Conservation (phyloP, 2,329 filamentous ascomycete species). For the Ceratocystis variospora region DNA sequence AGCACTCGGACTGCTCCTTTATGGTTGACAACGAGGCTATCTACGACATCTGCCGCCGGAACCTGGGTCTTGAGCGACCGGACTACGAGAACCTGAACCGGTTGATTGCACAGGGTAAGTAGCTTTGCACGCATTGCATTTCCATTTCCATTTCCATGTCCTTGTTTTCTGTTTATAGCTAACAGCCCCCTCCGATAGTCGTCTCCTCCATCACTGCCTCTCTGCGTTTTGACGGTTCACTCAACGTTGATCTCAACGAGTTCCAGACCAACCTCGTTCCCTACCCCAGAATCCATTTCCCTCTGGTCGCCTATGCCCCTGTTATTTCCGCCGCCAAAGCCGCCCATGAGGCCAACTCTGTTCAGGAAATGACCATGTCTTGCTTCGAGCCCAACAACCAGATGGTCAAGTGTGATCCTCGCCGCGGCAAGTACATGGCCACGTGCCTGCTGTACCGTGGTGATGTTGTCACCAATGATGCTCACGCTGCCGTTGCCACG, state of each 20-base stretch:
- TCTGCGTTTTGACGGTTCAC: conserved; percentile 93
- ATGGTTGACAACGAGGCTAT: conserved; percentile 99
- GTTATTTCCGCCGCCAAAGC: conserved; percentile 92
- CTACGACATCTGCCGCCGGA: conserved; percentile 97
- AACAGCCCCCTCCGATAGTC: conserved; percentile 40
- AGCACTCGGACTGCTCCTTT: conserved; percentile 99
- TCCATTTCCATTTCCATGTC: neutral
- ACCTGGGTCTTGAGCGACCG: conserved; percentile 91
- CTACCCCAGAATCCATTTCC: conserved; percentile 98
- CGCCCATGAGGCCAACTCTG: conserved; percentile 93
- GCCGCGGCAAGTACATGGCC: conserved; percentile 99
- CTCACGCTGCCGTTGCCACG: conserved; percentile 79
- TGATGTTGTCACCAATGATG: conserved; percentile 94
- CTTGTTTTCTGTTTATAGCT: conserved; percentile 18
- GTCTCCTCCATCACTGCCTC: conserved; percentile 97
- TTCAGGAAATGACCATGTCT: conserved; percentile 95
- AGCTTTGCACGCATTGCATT: neutral
- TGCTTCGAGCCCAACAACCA: conserved; percentile 99
- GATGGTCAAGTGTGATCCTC: conserved; percentile 99
- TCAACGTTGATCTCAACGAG: conserved; percentile 98
- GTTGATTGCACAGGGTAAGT: conserved; percentile 80
- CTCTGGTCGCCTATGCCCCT: conserved; percentile 88
- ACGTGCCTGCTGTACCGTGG: conserved; percentile 96
- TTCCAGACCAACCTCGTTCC: conserved; percentile 99
- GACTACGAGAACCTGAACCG: conserved; percentile 99